Evolutionary conservation across 305 asterid species (phyloP), one percentile per base, ranked within the genome.

Genomic region (Andrographis paniculata): DNA sequence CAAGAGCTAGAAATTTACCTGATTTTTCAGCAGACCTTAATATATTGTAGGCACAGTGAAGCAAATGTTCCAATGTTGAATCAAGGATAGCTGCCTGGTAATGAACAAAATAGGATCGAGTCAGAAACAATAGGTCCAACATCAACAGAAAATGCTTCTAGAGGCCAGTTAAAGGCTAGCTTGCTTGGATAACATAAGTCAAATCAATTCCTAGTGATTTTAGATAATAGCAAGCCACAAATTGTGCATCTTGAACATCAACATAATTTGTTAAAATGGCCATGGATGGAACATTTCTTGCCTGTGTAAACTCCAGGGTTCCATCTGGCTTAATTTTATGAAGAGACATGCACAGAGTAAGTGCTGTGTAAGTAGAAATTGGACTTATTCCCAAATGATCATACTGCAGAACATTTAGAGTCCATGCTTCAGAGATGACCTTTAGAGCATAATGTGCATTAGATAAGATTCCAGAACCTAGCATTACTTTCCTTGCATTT

Each of bases 371-470:
- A 18, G 82, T 82, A 66, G 71, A 69, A 71, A 91, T 64, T 43
- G 78, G 69, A 62, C 53, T 61, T 18, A 71, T 41, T 48, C 70
- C 60, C 61, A 80, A 57, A 58, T 54, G 48, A 55, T 73, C 94
- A 66, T 52, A 53, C 62, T 68, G 67, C 62, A 66, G 52, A 59
- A 60, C 70, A 67, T 80, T 79, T 68, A 70, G 64, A 66, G 86
- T 59, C 70, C 94, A 80, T 42, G 69, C 80, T 65, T 86, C 99
- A 46, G 95, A 80, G 62, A 86, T 67, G 43, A 57, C 68, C 69
- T 83, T 91, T 75, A 91, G 60, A 1, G 89, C 77, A 39, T 47
- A 55, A 56, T 71, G 70, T 43, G 76, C 73, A 48, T 69, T 61
- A 65, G 60, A 75, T 43, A 86, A 59, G 54, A 30, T 62, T 50